phyloP scores from a whole-genome alignment of 371 early-diverging fungal species.

The Mucor indicus region DNA sequence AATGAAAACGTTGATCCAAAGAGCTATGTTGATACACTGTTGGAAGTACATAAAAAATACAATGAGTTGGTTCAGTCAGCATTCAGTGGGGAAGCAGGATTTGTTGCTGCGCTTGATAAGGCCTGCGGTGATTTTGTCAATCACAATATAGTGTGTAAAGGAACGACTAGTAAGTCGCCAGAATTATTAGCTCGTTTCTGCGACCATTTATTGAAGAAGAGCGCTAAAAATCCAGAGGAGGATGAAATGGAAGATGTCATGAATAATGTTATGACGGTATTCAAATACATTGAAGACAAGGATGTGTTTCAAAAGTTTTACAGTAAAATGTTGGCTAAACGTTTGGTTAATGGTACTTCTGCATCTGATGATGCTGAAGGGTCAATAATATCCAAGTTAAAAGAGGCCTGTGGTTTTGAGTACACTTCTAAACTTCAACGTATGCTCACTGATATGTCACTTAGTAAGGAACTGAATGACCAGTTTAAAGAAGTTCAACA shows the following conservation, averaged over 20 bases:
- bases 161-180: constrained; percentile 71
- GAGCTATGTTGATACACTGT: constrained; percentile 77
- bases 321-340: constrained; percentile 72
- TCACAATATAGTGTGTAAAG: constrained; percentile 78
- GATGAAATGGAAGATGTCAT: constrained; percentile 83
- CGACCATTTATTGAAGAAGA: constrained; percentile 83
- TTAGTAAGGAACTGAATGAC: constrained; percentile 71
- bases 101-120: constrained; percentile 88
- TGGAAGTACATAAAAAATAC: constrained; percentile 81
- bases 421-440: constrained; percentile 87
- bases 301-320: constrained; percentile 90
- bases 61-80: constrained; percentile 69
- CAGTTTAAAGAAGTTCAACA: constrained; percentile 57
- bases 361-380: constrained; percentile 75
- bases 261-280: constrained; percentile 80
- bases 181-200: constrained; percentile 85
- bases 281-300: constrained; percentile 87
- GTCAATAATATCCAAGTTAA: constrained; percentile 67
- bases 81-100: constrained; percentile 85
- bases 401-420: constrained; percentile 82
- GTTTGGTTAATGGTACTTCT: constrained; percentile 73
- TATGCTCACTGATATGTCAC: constrained; percentile 87
- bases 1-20: constrained; percentile 65
- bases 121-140: constrained; percentile 94
- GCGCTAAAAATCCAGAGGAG: constrained; percentile 80